Percentiles rank a stretch among this genome's conserved stretches.
These are phyloP conservation scores for Erigeron philadelphicus DNA, from an alignment of 140 eudicot species.

Conservation along the genomic window DNA sequence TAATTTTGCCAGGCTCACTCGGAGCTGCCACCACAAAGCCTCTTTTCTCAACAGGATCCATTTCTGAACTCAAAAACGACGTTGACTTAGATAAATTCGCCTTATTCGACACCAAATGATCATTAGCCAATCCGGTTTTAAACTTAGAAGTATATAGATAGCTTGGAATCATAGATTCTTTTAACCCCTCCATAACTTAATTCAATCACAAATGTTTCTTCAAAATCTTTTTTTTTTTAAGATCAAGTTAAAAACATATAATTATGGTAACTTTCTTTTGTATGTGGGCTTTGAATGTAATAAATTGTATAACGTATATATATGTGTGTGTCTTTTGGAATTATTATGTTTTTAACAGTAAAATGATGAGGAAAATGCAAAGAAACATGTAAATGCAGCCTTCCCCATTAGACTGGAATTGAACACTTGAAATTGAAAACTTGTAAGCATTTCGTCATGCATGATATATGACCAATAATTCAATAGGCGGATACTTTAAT, in stretches of 20 bases:
- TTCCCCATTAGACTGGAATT: constrained; percentile 20
- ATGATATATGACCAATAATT: not conserved
- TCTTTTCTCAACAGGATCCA: constrained; percentile 19
- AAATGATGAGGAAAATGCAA: not conserved
- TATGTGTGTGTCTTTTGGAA: not conserved
- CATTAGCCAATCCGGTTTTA: constrained; percentile 12
- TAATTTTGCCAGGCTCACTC: constrained; percentile 37
- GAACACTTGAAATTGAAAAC: not conserved
- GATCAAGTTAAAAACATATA: too few relatives aligned
- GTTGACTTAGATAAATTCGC: not conserved
- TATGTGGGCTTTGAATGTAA: not conserved
- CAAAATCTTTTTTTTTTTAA: not conserved
- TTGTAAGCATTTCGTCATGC: constrained; percentile 7
- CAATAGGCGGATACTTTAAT: not conserved
- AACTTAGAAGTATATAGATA: constrained; percentile 37
- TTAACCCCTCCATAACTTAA: constrained; percentile 28
- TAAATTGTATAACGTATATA: not conserved
- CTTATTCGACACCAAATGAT: constrained; percentile 17
- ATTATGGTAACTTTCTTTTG: not conserved
- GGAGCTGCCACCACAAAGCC: constrained; percentile 41
- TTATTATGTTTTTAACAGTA: not conserved
- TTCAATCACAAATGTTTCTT: constrained; percentile 1
- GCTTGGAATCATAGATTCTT: constrained; percentile 43
- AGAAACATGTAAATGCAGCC: constrained; percentile 12
- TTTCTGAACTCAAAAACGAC: not conserved